Conservation (phyloP, 2,329 filamentous ascomycete species). For the Zelopaecilomyces penicillatus region DNA sequence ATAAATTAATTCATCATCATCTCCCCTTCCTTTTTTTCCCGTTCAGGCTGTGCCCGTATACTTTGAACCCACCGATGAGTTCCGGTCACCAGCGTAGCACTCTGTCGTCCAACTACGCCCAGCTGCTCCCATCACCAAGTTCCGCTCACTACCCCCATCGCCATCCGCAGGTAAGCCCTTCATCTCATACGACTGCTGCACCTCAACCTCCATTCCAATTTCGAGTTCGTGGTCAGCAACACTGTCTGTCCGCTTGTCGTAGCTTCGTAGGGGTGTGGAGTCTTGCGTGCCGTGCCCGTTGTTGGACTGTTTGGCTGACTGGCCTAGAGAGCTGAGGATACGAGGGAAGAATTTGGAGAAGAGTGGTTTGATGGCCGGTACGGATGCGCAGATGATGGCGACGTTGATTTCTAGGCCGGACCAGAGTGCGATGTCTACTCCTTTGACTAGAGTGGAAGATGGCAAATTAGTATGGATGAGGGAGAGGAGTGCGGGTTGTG, state of each 20-base stretch:
- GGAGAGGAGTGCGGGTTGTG: not conserved
- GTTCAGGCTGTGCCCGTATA: no score
- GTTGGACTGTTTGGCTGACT: conserved; percentile 6
- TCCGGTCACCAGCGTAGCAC: not conserved
- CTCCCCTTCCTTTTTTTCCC: no score
- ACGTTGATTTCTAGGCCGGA: conserved; percentile 25
- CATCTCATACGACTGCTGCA: conserved; percentile 14
- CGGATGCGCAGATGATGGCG: conserved; percentile 25
- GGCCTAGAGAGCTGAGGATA: conserved; percentile 8
- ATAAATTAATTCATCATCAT: no score
- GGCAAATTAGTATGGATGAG: not conserved
- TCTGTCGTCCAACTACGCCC: not conserved
- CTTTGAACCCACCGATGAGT: no score
- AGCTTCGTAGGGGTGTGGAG: not conserved
- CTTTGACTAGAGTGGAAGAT: conserved; percentile 4
- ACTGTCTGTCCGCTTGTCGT: not conserved
- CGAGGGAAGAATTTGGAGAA: conserved; percentile 18
- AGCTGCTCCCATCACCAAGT: not conserved
- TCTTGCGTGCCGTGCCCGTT: not conserved
- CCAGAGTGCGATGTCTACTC: conserved; percentile 19
- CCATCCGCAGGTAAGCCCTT: conserved; percentile 4
- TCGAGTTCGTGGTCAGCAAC: not conserved
- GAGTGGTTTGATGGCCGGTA: conserved; percentile 25
- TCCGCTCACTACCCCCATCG: conserved; percentile 10
- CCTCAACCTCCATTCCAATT: conserved; percentile 6